Base-by-base conservation (phyloP, 495 filamentous ascomycete species). In the Poronia punctata region DNA sequence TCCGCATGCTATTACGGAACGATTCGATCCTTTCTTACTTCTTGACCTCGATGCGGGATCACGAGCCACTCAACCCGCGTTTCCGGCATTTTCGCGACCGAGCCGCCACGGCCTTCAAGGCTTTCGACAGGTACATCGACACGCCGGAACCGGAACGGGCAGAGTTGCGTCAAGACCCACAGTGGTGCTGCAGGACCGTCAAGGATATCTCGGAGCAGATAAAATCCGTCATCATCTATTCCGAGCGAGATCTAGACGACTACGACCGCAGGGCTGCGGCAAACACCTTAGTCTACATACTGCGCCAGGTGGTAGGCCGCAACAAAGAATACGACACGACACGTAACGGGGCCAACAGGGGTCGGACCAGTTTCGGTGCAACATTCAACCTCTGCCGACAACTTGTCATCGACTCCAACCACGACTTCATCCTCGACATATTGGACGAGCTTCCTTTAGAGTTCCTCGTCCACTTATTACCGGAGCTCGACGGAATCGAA, bases 1-100 rank as follows among this genome's bases (percentile, higher is more conserved):
- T 68, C 49, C 67, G 66, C 43, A 63, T 72, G 39, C 49, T 72
- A 12, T 54, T 72, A 7, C 50, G 56, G 27, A 70, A 67, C 31
- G 54, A 68, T 52, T 60, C 64, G 9, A 59, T 72, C 34, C 60
- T 69, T 36, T 50, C 60, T 19, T 66, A 59, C 48, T 56, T 70
- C 35, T 61, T 63, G 12, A 48, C 53, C 9, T 53, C 57, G 5
- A 54, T 69, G 40, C 42, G 48, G 9, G 50, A 62, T 11, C 46
- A 60, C 32, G 66, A 65, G 40, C 55, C 56, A 4, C 49, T 59
- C 20, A 55, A 60, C 34, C 60, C 65, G 37, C 61, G 60, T 2
- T 69, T 69, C 38, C 59, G 64, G n/a, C 43, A 38, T 8, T 52
- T 67, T 11, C 54, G 60, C 21, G 57, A 61, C 20, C 62, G 64